Evolutionary conservation across 2,329 filamentous ascomycete species (phyloP).

Genomic region (Paraphaeosphaeria sporulosa): DNA sequence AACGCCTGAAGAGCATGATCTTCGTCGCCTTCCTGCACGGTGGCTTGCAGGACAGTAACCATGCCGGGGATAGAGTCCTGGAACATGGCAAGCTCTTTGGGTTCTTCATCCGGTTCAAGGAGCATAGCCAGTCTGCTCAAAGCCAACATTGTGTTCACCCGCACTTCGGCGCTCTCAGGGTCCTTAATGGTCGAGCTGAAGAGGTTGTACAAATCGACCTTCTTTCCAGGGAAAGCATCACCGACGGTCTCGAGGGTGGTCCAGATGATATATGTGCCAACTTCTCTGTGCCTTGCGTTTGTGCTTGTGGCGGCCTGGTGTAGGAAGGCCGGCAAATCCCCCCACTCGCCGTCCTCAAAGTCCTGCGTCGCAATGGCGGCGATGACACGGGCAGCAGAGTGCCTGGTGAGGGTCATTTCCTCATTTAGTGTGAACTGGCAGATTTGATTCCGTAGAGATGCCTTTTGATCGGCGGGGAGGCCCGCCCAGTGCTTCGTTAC

Average conservation of each 20-base stretch:
- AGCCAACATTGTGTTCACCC: slow-evolving; percentile 92
- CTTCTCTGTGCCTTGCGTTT: slow-evolving; percentile 81
- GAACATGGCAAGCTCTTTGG: slow-evolving; percentile 74
- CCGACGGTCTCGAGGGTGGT: slow-evolving; percentile 89
- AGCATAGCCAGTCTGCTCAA: slow-evolving; percentile 88
- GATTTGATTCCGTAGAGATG: slow-evolving; percentile 79
- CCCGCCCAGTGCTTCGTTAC: slow-evolving; percentile 86
- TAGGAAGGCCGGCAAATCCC: slow-evolving; percentile 79
- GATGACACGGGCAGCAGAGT: slow-evolving; percentile 87
- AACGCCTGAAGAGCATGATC: slow-evolving; percentile 90
- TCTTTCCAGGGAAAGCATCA: slow-evolving; percentile 82
- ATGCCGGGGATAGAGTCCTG: slow-evolving; percentile 84
- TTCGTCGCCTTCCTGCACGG: slow-evolving; percentile 81
- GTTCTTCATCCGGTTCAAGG: slow-evolving; percentile 85
- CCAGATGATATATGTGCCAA: slow-evolving; percentile 91
- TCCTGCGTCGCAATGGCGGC: slow-evolving; percentile 86
- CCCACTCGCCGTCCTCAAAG: slow-evolving; percentile 85
- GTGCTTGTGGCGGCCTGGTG: slow-evolving; percentile 79
- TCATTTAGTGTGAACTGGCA: slow-evolving; percentile 86
- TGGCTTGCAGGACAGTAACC: slow-evolving; percentile 86
- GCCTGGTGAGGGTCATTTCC: slow-evolving; percentile 76
- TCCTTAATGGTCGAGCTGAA: slow-evolving; percentile 90
- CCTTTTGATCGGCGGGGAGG: slow-evolving; percentile 77
- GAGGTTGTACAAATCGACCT: slow-evolving; percentile 78
- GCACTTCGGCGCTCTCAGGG: slow-evolving; percentile 87